Evolutionary conservation across 1,139 yeast species (phyloP).

Genomic region (Debaryomyces udenii): DNA sequence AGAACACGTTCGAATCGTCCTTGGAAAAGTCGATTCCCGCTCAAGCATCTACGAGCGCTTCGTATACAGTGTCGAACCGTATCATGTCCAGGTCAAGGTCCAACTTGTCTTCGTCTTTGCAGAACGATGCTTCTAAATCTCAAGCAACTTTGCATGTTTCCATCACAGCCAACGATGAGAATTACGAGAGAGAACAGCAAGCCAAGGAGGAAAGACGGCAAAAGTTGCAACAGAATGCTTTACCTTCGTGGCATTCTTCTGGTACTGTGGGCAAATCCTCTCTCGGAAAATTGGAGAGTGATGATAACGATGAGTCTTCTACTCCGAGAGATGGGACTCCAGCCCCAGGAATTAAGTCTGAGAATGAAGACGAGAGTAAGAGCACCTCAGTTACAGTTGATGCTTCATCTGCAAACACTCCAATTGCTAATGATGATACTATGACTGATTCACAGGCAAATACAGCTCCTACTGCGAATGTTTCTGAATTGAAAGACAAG

Average conservation of each 20-base stretch:
- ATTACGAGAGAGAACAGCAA: slow-evolving; percentile 63
- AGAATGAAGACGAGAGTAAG: slow-evolving; percentile 13
- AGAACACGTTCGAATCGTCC: slow-evolving; percentile 83
- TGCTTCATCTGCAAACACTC: slow-evolving; percentile 8
- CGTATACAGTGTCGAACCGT: slow-evolving; percentile 54
- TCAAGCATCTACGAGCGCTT: slow-evolving; percentile 65
- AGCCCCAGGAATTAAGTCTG: slow-evolving; percentile 15
- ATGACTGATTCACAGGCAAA: neutral
- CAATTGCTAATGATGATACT: neutral
- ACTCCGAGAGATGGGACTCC: slow-evolving; percentile 22
- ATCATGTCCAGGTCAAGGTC: slow-evolving; percentile 34
- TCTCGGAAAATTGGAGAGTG: slow-evolving; percentile 56
- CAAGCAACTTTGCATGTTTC: slow-evolving; percentile 86
- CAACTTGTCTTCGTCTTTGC: slow-evolving; percentile 34
- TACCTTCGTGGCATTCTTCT: slow-evolving; percentile 94
- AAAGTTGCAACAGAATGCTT: slow-evolving; percentile 87
- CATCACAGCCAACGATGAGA: slow-evolving; percentile 89
- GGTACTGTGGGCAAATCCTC: slow-evolving; percentile 73
- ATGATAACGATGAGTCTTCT: slow-evolving; percentile 24
- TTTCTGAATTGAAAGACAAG: slow-evolving; percentile 49
- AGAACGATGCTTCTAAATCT: slow-evolving; percentile 46
- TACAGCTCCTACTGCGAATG: slow-evolving; percentile 13
- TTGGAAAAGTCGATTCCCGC: slow-evolving; percentile 83
- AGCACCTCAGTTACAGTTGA: slow-evolving; percentile 14
- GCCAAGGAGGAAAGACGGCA: slow-evolving; percentile 70